Evolutionary conservation across 768 basidiomycete genomes (phyloP).

Genomic region (Infundibulicybe gibba): DNA sequence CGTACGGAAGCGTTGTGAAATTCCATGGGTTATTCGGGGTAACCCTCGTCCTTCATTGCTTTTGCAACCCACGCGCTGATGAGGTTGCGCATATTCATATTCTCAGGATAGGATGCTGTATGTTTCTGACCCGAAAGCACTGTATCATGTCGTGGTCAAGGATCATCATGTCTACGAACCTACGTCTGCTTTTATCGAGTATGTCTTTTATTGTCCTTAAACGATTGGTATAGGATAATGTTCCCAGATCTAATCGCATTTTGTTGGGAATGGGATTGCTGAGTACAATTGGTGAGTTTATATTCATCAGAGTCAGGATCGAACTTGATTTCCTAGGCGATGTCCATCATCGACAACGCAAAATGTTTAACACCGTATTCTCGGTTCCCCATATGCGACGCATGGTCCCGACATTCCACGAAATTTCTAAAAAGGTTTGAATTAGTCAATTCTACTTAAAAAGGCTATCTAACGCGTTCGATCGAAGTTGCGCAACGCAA

Average conservation of each 20-base stretch:
- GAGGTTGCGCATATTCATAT: not conserved
- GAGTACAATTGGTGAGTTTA: slow-evolving; percentile 10
- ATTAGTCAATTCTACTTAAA: slow-evolving; percentile 6
- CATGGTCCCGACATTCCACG: slow-evolving; percentile 6
- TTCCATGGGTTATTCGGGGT: slow-evolving; percentile 12
- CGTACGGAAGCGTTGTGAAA: slow-evolving; percentile 9
- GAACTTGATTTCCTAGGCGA: slow-evolving; percentile 13
- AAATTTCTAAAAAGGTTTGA: not conserved
- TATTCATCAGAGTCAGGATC: not conserved
- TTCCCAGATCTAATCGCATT: slow-evolving; percentile 6
- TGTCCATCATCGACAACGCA: slow-evolving; percentile 21
- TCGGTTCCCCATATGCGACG: slow-evolving; percentile 18
- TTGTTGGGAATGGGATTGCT: slow-evolving; percentile 14
- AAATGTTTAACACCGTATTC: slow-evolving; percentile 26
- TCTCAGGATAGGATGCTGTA: slow-evolving; percentile 22
- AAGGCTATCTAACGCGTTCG: not conserved
- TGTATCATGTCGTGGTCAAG: slow-evolving; percentile 32
- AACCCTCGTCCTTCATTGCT: not conserved
- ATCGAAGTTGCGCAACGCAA: not conserved
- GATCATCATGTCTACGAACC: slow-evolving; percentile 31
- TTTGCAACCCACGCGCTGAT: too few relatives aligned
- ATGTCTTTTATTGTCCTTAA: not conserved
- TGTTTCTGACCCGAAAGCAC: slow-evolving; percentile 29
- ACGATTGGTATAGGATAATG: not conserved
- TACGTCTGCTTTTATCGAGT: slow-evolving; percentile 20